Base-by-base conservation (phyloP, 129 eudicot genomes). In the Flaveria bidentis region DNA sequence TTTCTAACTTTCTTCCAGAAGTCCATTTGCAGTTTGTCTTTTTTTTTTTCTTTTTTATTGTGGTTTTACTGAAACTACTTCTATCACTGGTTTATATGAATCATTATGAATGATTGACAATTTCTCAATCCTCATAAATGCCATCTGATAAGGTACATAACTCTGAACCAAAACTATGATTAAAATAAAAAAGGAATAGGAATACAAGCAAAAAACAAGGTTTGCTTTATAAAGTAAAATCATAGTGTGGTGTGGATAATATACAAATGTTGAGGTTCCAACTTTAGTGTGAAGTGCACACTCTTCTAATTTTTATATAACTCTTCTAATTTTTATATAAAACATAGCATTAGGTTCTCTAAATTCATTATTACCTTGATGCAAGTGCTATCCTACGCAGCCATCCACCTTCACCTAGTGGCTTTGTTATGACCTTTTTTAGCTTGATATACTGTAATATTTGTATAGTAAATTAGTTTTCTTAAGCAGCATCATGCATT, bases 201-300 rank as follows among this genome's bases (percentile, higher is more conserved):
- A 67, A 41, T 18, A 39, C 28, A 18, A 41, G 36, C 49, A 67
- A 67, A 67, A 17, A 10, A 39, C 15, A 28, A 28, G 17, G 20
- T 15, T 26, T 62, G 7, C 44, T 28, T 25, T n/a, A 49, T 51
- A 53, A 33, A 52, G 44, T 33, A 3, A 36, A 71, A 55, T 26
- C 26, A 7, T 72, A 39, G 28, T 72, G 53, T 72, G 49, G 65
- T 30, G 42, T 57, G 69, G 78, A 58, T 77, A 42, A 45, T 63
- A 50, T 10, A 25, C 44, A 52, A 8, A 39, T 63, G 8, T 67
- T 49, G 8, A 67, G 18, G 44, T 82, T 62, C 62, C 71, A 26
- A 77, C 85, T 82, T 52, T 22, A 53, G 64, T 66, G 85, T 82
- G 85, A 82, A 82, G 45, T 26, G 79, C 79, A 77, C 72, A 72